These are phyloP conservation scores for Monilinia polystroma DNA, from an alignment of 2,329 filamentous ascomycete genomes.

Conservation along the genomic window DNA sequence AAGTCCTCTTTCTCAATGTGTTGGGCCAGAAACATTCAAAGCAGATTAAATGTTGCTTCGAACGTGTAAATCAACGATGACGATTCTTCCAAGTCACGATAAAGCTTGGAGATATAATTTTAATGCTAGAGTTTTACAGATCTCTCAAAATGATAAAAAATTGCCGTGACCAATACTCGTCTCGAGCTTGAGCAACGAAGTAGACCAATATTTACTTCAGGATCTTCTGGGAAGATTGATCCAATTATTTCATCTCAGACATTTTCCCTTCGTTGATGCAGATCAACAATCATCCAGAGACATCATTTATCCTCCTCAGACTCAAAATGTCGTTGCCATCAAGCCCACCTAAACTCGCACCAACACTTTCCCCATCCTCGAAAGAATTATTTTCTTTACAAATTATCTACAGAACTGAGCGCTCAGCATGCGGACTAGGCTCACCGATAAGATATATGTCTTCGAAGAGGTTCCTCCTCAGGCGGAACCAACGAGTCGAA, in stretches of 20 bases:
- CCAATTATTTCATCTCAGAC: background rate
- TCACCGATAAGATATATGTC: constrained; percentile 7
- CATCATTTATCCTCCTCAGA: too few species aligned
- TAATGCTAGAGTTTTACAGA: background rate
- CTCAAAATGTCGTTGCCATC: background rate
- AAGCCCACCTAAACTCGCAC: too few species aligned
- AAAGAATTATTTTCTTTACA: background rate
- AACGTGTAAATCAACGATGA: background rate
- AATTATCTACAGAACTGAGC: background rate
- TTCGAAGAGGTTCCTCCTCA: background rate
- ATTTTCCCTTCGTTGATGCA: background rate
- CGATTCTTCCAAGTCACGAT: too few species aligned
- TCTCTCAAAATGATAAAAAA: background rate
- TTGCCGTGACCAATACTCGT: background rate
- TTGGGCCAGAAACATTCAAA: background rate
- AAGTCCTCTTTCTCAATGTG: background rate
- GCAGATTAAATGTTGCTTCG: background rate
- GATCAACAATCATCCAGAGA: background rate
- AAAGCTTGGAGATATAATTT: too few species aligned
- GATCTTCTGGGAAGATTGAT: background rate
- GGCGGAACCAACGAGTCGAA: background rate
- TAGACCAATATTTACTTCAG: background rate
- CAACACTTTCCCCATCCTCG: background rate
- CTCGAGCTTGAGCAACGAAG: too few species aligned
- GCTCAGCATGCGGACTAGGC: background rate